Conservation (phyloP, 306 rosid species). For the Lablab purpureus region DNA sequence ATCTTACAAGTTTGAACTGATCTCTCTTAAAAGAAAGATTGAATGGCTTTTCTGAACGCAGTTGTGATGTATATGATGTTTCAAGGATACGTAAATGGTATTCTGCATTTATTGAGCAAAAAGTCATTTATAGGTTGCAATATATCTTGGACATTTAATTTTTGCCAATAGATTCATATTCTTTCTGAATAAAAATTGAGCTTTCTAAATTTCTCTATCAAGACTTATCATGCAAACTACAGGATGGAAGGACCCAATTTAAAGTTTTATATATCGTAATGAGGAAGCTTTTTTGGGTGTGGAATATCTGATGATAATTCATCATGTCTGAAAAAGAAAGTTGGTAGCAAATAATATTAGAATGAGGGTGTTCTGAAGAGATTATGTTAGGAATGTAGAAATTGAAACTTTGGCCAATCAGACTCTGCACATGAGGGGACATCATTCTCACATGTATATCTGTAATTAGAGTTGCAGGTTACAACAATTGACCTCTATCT, state of each 20-base stretch:
- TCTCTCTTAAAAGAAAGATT: background rate
- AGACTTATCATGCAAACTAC: background rate
- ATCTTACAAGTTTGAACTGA: background rate
- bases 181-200: background rate
- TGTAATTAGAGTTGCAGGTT: background rate
- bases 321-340: background rate
- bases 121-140: background rate
- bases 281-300: background rate
- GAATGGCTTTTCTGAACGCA: background rate
- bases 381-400: background rate
- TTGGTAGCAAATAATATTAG: background rate
- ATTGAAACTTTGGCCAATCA: background rate
- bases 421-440: background rate
- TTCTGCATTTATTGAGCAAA: slow-evolving; percentile 2
- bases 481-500: background rate
- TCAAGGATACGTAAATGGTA: background rate
- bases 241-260: background rate
- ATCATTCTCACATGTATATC: background rate
- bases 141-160: background rate
- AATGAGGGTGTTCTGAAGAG: background rate
- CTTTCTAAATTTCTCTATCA: background rate
- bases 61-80: background rate
- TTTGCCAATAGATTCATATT: background rate
- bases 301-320: background rate
- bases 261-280: background rate